Evolutionary conservation across 2,329 filamentous ascomycete species (phyloP).

Genomic region (Pyricularia pennisetigena): DNA sequence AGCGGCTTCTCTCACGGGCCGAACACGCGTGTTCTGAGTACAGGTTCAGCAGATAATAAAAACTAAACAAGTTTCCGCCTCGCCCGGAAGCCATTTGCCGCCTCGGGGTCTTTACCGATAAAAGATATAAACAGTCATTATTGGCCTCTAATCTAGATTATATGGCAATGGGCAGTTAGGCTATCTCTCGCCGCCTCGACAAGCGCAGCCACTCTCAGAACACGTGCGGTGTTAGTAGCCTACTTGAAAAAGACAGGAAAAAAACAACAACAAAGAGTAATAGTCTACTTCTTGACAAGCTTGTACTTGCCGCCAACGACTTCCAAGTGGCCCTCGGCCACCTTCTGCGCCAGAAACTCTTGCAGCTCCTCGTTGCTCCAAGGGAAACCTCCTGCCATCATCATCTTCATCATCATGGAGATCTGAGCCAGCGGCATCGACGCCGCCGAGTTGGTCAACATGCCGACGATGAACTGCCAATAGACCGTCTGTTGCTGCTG

Average conservation of each 20-base stretch:
- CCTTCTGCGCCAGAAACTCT: slow-evolving; percentile 71
- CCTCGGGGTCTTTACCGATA: not conserved
- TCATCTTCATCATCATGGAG: slow-evolving; percentile 90
- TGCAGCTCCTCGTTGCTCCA: slow-evolving; percentile 84
- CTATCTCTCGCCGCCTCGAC: not conserved
- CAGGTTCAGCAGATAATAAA: not conserved
- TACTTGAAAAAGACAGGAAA: not conserved
- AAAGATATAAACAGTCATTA: not conserved
- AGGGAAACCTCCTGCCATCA: slow-evolving; percentile 77
- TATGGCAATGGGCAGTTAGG: not conserved
- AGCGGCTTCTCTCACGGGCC: not conserved
- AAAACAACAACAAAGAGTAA: not conserved
- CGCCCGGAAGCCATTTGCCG: not conserved
- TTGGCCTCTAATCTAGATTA: not conserved
- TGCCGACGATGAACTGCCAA: slow-evolving; percentile 85
- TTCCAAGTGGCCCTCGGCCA: slow-evolving; percentile 61
- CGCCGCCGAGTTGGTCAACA: slow-evolving; percentile 83
- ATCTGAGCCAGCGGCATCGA: slow-evolving; percentile 75
- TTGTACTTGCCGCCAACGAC: slow-evolving; percentile 62
- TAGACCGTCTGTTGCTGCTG: slow-evolving; percentile 56
- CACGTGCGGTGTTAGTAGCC: not conserved
- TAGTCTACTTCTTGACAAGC: slow-evolving; percentile 42
- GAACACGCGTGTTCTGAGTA: not conserved
- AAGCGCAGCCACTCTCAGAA: not conserved
- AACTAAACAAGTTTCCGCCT: not conserved